Conservation (phyloP, 169 alveolate species). For the Babesia bigemina region DNA sequence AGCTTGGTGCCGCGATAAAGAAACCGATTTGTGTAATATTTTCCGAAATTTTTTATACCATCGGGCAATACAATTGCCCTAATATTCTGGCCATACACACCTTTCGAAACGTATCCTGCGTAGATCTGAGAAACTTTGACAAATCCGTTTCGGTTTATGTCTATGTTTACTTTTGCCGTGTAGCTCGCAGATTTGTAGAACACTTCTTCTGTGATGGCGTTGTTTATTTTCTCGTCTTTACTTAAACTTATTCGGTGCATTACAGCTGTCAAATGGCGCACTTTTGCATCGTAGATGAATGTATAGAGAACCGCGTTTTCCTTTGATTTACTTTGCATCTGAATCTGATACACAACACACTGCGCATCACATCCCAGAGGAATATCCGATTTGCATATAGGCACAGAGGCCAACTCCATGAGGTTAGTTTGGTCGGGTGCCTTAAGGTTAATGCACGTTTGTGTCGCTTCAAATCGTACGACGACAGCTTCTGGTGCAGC, state of each 20-base stretch:
- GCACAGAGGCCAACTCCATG: background rate
- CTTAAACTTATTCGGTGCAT: background rate
- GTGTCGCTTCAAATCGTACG: background rate
- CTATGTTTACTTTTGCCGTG: background rate
- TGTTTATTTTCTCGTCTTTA: too few relatives aligned
- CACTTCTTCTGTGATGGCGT: background rate
- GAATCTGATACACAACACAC: background rate
- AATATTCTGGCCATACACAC: background rate
- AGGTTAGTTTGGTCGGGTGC: background rate
- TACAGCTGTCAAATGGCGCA: constrained; percentile 11
- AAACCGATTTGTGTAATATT: constrained; percentile 3
- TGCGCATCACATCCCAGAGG: constrained; percentile 7
- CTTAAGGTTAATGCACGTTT: background rate
- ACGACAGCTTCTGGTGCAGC: background rate
- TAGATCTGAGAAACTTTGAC: background rate
- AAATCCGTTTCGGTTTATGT: background rate
- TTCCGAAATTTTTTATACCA: background rate
- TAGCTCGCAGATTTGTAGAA: background rate
- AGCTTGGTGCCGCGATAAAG: background rate
- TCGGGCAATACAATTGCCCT: constrained; percentile 16
- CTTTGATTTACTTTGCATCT: background rate
- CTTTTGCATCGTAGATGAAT: constrained; percentile 11
- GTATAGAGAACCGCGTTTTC: background rate
- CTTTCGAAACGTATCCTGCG: constrained; percentile 4
- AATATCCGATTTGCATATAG: background rate